Evolutionary conservation across 2,329 filamentous ascomycete genomes (phyloP).

Genomic region (Hymenoscyphus fraxineus): DNA sequence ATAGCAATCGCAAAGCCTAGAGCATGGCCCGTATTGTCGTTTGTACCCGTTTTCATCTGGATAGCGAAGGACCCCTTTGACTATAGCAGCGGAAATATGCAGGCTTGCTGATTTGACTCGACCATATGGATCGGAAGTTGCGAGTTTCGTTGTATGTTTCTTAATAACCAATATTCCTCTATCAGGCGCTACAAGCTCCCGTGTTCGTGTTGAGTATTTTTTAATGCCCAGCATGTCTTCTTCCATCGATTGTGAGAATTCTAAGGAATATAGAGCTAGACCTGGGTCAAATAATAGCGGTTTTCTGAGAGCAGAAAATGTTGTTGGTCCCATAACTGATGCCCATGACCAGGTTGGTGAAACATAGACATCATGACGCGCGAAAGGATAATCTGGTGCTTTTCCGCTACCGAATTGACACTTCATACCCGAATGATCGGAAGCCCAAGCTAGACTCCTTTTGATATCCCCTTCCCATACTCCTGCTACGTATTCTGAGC

Average conservation of each 20-base stretch:
- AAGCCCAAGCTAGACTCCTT: neutral
- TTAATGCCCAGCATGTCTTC: no score
- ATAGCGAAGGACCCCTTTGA: neutral
- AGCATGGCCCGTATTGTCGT: neutral
- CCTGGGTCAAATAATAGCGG: neutral
- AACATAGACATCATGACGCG: neutral
- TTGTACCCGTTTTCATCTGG: no score
- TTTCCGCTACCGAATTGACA: neutral
- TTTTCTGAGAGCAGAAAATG: neutral
- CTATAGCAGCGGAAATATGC: neutral
- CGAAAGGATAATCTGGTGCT: neutral
- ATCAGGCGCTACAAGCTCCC: neutral
- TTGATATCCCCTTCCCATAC: neutral
- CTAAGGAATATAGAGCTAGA: neutral
- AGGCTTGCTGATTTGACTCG: neutral
- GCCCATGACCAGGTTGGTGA: neutral
- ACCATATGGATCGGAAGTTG: neutral
- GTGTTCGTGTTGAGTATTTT: no score
- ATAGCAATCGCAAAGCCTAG: neutral
- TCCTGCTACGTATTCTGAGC: neutral
- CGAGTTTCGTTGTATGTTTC: neutral
- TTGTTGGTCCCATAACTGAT: neutral
- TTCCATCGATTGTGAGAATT: neutral
- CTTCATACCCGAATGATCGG: neutral
- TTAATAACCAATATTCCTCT: neutral